A percentile compares a stretch with the other conserved stretches of the same genome.
phyloP scores from a whole-genome alignment of 257 asterid species.

The Lycium barbarum region DNA sequence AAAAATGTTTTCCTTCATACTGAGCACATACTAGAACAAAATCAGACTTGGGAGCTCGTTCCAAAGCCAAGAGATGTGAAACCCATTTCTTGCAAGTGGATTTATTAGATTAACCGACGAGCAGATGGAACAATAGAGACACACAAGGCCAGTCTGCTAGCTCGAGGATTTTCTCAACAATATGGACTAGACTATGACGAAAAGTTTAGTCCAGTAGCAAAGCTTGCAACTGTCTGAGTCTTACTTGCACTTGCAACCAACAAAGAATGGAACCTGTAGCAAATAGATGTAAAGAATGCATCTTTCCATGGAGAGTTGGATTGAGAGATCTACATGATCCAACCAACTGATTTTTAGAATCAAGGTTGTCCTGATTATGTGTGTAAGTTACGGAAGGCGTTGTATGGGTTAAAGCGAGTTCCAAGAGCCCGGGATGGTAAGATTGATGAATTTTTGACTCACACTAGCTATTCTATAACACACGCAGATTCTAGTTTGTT shows the following conservation, averaged over 20 bases:
- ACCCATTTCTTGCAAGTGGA: constrained; percentile 28
- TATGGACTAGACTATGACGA: no score
- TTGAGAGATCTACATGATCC: no score
- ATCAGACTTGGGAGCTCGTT: constrained; percentile 24
- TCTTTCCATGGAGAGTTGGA: no score
- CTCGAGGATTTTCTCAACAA: no score
- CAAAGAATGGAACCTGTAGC: no score
- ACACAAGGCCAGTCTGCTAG: neutral
- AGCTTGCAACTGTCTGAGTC: no score
- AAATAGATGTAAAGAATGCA: no score
- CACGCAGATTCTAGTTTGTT: neutral
- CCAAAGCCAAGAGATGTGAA: neutral
- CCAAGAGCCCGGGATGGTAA: constrained; percentile 12
- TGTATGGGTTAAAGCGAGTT: neutral
- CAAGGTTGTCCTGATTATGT: neutral
- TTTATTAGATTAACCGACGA: constrained; percentile 1
- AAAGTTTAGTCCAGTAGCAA: no score
- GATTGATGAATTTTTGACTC: neutral
- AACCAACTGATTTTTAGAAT: neutral
- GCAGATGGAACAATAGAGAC: constrained; percentile 25
- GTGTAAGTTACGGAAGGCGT: neutral
- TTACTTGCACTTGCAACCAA: no score
- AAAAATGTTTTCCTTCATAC: no score
- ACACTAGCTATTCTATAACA: neutral
- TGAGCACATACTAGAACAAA: neutral